A percentile compares a stretch with the other conserved stretches of the same genome.
Evolutionary conservation across 441 rosid species (phyloP).

Genomic region (Francoa sonchifolia): DNA sequence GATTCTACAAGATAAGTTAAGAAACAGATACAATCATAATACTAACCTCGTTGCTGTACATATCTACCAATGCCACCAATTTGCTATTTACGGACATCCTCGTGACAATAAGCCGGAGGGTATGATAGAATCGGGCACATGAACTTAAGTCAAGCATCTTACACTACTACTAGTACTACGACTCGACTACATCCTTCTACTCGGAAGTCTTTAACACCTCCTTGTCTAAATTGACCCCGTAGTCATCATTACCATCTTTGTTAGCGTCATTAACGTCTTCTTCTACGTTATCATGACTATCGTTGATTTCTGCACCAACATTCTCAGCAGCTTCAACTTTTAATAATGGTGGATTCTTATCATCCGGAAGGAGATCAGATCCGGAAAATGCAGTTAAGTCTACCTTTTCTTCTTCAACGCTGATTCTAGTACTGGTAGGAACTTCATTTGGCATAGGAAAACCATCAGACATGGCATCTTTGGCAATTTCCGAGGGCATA

Average conservation of each 20-base stretch:
- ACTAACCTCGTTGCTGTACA: no score
- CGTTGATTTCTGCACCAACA: conserved; percentile 19
- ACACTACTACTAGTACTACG: conserved; percentile 37
- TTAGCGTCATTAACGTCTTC: conserved; percentile 15
- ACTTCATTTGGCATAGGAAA: conserved; percentile 12
- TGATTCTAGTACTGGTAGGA: conserved; percentile 15
- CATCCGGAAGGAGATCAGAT: conserved; percentile 18
- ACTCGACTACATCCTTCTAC: conserved; percentile 19
- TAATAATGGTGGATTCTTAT: conserved; percentile 17
- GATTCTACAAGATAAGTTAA: no score
- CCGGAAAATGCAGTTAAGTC: conserved; percentile 17
- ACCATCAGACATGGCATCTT: conserved; percentile 27
- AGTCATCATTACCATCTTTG: conserved; percentile 20
- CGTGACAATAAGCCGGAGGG: no score
- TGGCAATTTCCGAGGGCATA: conserved; percentile 24
- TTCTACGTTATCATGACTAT: conserved; percentile 5
- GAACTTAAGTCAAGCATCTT: conserved; percentile 22
- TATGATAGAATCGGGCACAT: no score
- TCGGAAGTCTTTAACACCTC: conserved; percentile 25
- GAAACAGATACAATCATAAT: no score
- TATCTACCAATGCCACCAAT: no score
- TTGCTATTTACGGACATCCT: conserved; percentile 33
- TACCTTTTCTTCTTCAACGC: conserved; percentile 28
- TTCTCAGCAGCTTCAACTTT: conserved; percentile 24
- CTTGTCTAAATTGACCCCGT: conserved; percentile 23